Conservation (phyloP, 805 yeast genomes). For the Hanseniaspora vineae region DNA sequence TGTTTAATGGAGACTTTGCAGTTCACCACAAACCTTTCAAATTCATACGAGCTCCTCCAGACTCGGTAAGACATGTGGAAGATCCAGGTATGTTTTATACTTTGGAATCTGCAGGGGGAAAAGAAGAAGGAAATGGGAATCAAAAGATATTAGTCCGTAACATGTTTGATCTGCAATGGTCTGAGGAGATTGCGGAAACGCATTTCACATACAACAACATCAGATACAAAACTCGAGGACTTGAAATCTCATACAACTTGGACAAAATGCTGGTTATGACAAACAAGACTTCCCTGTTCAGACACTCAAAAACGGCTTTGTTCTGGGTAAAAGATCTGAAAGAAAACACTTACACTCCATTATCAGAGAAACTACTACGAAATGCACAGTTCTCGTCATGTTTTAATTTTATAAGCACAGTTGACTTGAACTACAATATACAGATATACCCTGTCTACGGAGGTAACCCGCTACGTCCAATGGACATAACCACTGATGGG, state of each 20-base stretch:
- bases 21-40: constrained; percentile 12
- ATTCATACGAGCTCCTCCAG: constrained; percentile 17
- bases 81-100: constrained; percentile 35
- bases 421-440: constrained; percentile 37
- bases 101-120: background rate
- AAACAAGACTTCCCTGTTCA: constrained; percentile 38
- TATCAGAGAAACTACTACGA: constrained; percentile 16
- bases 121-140: constrained; percentile 6
- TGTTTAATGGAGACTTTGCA: constrained; percentile 17
- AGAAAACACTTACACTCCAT: constrained; percentile 22
- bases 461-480: constrained; percentile 11
- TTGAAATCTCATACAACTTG: constrained; percentile 32
- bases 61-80: constrained; percentile 11
- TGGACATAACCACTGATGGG: constrained; percentile 4
- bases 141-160: constrained; percentile 18
- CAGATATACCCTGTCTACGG: constrained; percentile 31
- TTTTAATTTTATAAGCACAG: constrained; percentile 42
- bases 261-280: constrained; percentile 44
- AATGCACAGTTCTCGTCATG: constrained; percentile 52
- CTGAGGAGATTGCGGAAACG: constrained; percentile 15
- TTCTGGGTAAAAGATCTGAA: constrained; percentile 51
- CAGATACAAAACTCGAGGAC: constrained; percentile 26
- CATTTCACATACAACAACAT: constrained; percentile 31
- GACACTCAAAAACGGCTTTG: constrained; percentile 53
- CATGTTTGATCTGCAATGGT: constrained; percentile 16